phyloP scores from a whole-genome alignment of 495 filamentous ascomycete species.

The Aeminium ludgeri region DNA sequence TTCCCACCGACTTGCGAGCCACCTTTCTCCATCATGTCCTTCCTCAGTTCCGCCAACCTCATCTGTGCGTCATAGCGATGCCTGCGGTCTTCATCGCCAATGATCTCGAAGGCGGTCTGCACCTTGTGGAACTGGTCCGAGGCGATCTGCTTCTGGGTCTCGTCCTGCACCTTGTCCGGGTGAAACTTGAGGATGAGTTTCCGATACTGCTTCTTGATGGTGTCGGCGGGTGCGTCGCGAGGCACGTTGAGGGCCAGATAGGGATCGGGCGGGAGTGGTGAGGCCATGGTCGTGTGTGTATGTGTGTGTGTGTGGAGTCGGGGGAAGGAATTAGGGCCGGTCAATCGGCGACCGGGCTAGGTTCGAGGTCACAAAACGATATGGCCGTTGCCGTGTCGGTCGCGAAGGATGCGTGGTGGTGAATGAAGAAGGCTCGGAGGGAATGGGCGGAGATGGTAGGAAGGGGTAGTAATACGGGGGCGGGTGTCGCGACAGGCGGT shows the following conservation, averaged over 20 bases:
- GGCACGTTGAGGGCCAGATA: slow-evolving; percentile 67
- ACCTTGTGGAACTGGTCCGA: slow-evolving; percentile 81
- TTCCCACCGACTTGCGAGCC: background rate
- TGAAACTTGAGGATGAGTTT: slow-evolving; percentile 89
- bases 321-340: no score
- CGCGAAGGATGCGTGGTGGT: no score
- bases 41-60: slow-evolving; percentile 41
- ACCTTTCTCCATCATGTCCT: slow-evolving; percentile 31
- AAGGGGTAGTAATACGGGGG: no score
- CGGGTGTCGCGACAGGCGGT: no score
- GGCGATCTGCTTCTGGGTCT: slow-evolving; percentile 47
- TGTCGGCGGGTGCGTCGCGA: slow-evolving; percentile 51
- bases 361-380: no score
- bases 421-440: no score
- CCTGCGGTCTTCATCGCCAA: slow-evolving; percentile 60
- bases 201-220: slow-evolving; percentile 68
- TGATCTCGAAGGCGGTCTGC: slow-evolving; percentile 80
- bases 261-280: slow-evolving; percentile 53
- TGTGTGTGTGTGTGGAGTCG: no score
- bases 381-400: no score
- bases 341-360: no score
- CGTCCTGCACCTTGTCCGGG: slow-evolving; percentile 83
- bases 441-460: no score
- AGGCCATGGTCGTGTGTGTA: slow-evolving; percentile 54
- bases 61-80: slow-evolving; percentile 62